Conservation (phyloP, 495 filamentous ascomycete genomes). For the Penicillium salamii region DNA sequence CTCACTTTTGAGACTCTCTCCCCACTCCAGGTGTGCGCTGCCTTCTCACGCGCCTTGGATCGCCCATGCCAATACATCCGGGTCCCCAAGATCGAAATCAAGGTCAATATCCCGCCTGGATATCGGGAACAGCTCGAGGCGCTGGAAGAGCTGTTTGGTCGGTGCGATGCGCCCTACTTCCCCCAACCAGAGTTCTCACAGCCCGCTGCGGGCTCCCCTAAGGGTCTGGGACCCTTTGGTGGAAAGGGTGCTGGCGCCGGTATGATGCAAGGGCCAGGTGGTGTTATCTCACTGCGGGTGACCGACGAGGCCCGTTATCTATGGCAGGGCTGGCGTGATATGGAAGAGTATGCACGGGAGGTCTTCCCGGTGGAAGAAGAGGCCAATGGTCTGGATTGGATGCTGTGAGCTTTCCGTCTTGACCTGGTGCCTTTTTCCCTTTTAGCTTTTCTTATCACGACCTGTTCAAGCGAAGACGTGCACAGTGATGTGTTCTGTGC, state of each 20-base stretch:
- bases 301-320: slow-evolving; percentile 71
- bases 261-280: slow-evolving; percentile 57
- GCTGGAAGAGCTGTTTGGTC: slow-evolving; percentile 60
- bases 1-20: slow-evolving; percentile 90
- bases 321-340: slow-evolving; percentile 86
- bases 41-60: slow-evolving; percentile 74
- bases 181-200: slow-evolving; percentile 47
- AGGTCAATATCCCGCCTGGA: slow-evolving; percentile 79
- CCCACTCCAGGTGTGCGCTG: slow-evolving; percentile 73
- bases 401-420: slow-evolving; percentile 48
- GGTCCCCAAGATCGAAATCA: slow-evolving; percentile 72
- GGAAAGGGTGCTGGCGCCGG: slow-evolving; percentile 60
- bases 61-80: slow-evolving; percentile 74
- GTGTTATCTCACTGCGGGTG: slow-evolving; percentile 50
- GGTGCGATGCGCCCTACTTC: slow-evolving; percentile 65
- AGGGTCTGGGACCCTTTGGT: slow-evolving; percentile 56
- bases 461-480: slow-evolving; percentile 22
- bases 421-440: neutral
- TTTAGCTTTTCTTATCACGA: slow-evolving; percentile 13
- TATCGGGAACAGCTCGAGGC: slow-evolving; percentile 86
- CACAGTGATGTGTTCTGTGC: slow-evolving; percentile 32
- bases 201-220: slow-evolving; percentile 44
- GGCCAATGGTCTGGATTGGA: slow-evolving; percentile 91
- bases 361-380: slow-evolving; percentile 93
- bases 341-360: slow-evolving; percentile 95